Conservation (phyloP, 2,329 filamentous ascomycete species). For the Hypoxylon sp. region DNA sequence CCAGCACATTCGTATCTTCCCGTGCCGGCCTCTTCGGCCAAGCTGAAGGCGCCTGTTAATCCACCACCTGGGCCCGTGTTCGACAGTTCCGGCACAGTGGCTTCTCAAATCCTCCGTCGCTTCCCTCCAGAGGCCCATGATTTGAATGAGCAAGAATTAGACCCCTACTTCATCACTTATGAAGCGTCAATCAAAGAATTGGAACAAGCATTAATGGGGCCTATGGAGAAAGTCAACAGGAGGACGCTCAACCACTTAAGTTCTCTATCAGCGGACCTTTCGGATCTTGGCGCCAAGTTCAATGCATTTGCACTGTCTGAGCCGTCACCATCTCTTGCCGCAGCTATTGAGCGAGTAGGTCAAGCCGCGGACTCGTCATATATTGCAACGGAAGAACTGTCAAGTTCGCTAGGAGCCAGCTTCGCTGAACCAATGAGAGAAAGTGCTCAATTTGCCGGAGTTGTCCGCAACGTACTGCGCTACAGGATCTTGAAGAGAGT, state of each 20-base stretch:
- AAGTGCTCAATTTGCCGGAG: conserved; percentile 95
- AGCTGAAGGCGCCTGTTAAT: conserved; percentile 75
- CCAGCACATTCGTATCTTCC: conserved; percentile 90
- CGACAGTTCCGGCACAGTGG: conserved; percentile 57
- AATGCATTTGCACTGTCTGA: conserved; percentile 98
- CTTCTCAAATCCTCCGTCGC: conserved; percentile 76
- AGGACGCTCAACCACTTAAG: conserved; percentile 89
- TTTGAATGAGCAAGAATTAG: conserved; percentile 89
- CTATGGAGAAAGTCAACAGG: conserved; percentile 97
- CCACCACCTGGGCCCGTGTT: conserved; percentile 55
- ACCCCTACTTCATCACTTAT: conserved; percentile 95
- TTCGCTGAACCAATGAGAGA: conserved; percentile 99
- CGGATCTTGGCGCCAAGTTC: conserved; percentile 94
- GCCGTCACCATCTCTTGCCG: conserved; percentile 86
- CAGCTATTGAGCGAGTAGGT: conserved; percentile 93
- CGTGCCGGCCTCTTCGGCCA: conserved; percentile 86
- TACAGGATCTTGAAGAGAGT: conserved; percentile 95
- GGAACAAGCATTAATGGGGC: conserved; percentile 88
- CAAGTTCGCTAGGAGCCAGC: conserved; percentile 87
- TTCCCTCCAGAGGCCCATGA: conserved; percentile 86
- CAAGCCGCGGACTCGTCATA: conserved; percentile 97
- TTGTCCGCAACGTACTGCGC: conserved; percentile 88
- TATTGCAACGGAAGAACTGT: conserved; percentile 93
- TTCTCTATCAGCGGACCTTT: conserved; percentile 86
- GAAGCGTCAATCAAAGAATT: conserved; percentile 93